These are phyloP conservation scores for Evernia prunastri DNA, from an alignment of 495 filamentous ascomycete genomes.

Conservation along the genomic window DNA sequence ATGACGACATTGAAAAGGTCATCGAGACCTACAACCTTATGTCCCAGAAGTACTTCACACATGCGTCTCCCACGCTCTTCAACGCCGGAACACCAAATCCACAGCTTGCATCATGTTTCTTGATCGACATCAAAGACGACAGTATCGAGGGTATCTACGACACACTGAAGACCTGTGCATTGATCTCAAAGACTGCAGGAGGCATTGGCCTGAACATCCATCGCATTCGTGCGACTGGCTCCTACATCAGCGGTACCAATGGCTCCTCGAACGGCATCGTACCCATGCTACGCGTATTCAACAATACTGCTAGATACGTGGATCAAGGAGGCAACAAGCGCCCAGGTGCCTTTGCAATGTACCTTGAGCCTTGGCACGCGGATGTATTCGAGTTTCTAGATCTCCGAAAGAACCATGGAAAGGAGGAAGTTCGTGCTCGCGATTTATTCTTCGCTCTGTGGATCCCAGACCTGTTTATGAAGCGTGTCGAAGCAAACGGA, in stretches of 20 bases:
- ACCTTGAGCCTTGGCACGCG: slow-evolving; percentile 98
- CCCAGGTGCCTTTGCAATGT: slow-evolving; percentile 96
- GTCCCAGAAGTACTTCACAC: slow-evolving; percentile 96
- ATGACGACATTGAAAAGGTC: slow-evolving; percentile 85
- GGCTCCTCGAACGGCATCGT: slow-evolving; percentile 96
- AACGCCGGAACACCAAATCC: slow-evolving; percentile 91
- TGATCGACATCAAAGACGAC: slow-evolving; percentile 97
- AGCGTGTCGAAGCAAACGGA: slow-evolving; percentile 89
- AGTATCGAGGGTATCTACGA: slow-evolving; percentile 99
- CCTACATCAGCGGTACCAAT: slow-evolving; percentile 96
- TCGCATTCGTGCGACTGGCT: slow-evolving; percentile 90
- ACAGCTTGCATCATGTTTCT: slow-evolving; percentile 94
- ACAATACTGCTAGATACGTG: slow-evolving; percentile 97
- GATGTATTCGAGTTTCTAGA: slow-evolving; percentile 97
- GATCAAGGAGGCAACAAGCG: slow-evolving; percentile 99
- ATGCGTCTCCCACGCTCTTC: slow-evolving; percentile 96
- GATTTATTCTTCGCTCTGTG: slow-evolving; percentile 97
- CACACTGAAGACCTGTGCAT: slow-evolving; percentile 95
- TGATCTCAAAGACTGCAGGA: slow-evolving; percentile 99
- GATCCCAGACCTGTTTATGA: slow-evolving; percentile 99
- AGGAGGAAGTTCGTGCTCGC: slow-evolving; percentile 93
- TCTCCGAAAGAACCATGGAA: slow-evolving; percentile 97
- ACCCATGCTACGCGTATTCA: slow-evolving; percentile 96
- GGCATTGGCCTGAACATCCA: slow-evolving; percentile 95
- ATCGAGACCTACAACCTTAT: slow-evolving; percentile 97